These are phyloP conservation scores for Candida hispaniensis DNA, from an alignment of 805 yeast species.

Conservation along the genomic window DNA sequence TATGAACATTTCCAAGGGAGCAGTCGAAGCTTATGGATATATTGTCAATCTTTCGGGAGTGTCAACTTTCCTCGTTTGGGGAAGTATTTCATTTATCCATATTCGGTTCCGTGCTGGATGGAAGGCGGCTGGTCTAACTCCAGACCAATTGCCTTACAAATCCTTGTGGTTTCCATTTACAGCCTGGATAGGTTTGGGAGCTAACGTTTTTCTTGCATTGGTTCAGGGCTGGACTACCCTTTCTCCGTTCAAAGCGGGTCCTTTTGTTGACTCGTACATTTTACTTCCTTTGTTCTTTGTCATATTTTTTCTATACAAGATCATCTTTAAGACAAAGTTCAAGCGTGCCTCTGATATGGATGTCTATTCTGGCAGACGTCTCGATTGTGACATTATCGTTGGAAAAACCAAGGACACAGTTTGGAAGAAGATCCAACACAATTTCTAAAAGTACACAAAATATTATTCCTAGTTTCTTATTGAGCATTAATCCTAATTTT, in stretches of 20 bases:
- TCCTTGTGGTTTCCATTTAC: conserved; percentile 43
- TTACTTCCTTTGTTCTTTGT: conserved; percentile 47
- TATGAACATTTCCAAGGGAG: conserved; percentile 48
- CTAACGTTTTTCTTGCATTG: conserved; percentile 43
- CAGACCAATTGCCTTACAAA: conserved; percentile 42
- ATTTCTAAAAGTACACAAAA: no score
- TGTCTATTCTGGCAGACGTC: conserved; percentile 34
- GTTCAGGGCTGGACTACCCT: conserved; percentile 60
- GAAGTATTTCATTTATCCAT: conserved; percentile 45
- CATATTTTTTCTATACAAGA: conserved; percentile 31
- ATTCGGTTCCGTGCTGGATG: conserved; percentile 45
- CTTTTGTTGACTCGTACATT: conserved; percentile 51
- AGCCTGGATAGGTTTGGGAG: conserved; percentile 39
- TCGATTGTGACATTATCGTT: no score
- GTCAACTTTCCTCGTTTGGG: conserved; percentile 61
- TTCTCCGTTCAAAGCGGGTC: conserved; percentile 47
- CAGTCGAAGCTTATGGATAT: conserved; percentile 48
- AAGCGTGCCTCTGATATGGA: conserved; percentile 33
- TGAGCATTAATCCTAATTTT: no score
- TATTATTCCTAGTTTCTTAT: no score
- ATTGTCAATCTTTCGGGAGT: conserved; percentile 57
- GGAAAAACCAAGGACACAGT: not conserved
- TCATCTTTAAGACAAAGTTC: conserved; percentile 35
- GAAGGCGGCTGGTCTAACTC: conserved; percentile 33
- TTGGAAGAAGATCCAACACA: no score